A percentile compares a stretch with the other conserved stretches of the same genome.
phyloP scores from a whole-genome alignment of 2,329 filamentous ascomycete species.

The Hymenoscyphus repandus region DNA sequence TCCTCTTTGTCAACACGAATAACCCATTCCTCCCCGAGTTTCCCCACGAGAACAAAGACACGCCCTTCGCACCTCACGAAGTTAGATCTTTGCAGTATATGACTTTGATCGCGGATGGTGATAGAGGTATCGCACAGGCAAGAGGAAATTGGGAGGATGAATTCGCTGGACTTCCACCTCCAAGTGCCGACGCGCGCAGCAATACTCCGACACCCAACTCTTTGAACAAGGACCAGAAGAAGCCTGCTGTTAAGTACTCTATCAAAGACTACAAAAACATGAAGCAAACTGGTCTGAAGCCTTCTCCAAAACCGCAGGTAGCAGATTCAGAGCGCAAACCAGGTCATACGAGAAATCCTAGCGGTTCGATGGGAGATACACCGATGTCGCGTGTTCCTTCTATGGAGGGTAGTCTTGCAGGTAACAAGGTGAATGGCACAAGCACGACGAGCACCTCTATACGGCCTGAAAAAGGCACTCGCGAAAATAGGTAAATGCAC shows the following conservation, averaged over 20 bases:
- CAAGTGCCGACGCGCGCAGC: slow-evolving; percentile 22
- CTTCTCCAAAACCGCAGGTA: slow-evolving; percentile 15
- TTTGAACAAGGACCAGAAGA: slow-evolving; percentile 19
- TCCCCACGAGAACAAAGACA: slow-evolving; percentile 25
- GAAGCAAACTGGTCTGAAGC: slow-evolving; percentile 26
- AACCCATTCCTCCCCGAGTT: slow-evolving; percentile 19
- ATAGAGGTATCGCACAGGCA: slow-evolving; percentile 24
- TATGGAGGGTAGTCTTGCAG: slow-evolving; percentile 17
- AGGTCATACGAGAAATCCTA: slow-evolving; percentile 19
- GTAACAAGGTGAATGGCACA: slow-evolving; percentile 20
- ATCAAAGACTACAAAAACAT: slow-evolving; percentile 30
- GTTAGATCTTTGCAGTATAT: slow-evolving; percentile 29
- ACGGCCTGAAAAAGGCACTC: slow-evolving; percentile 4
- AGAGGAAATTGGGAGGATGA: slow-evolving; percentile 27
- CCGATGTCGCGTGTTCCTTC: slow-evolving; percentile 23
- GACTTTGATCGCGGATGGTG: slow-evolving; percentile 25
- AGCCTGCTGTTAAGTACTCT: slow-evolving; percentile 27
- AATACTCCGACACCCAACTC: slow-evolving; percentile 27
- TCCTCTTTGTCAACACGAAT: slow-evolving; percentile 24
- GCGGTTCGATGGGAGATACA: slow-evolving; percentile 14
- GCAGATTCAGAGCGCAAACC: slow-evolving; percentile 9
- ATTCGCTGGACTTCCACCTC: slow-evolving; percentile 17
- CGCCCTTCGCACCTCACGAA: slow-evolving; percentile 28
- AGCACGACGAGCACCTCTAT: neutral
- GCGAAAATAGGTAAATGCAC: slow-evolving; percentile 9